These are phyloP conservation scores for Candida easanensis DNA, from an alignment of 805 yeast species.

Conservation along the genomic window DNA sequence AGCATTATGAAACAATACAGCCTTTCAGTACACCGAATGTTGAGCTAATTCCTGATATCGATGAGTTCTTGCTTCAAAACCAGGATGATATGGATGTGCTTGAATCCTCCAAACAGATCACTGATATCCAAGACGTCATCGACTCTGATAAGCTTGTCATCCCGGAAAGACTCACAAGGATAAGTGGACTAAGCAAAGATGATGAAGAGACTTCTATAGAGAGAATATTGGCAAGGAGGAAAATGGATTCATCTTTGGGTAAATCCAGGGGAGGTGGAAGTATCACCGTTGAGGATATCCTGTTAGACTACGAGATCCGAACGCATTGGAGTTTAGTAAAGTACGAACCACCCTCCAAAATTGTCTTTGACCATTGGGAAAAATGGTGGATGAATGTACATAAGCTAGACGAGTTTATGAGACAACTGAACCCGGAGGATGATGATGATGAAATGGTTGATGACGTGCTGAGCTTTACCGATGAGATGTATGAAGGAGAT, in stretches of 20 bases:
- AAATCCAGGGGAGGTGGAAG: background rate
- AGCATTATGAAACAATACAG: slow-evolving; percentile 6
- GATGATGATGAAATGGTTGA: slow-evolving; percentile 1
- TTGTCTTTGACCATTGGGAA: slow-evolving; percentile 29
- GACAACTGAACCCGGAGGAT: slow-evolving; percentile 5
- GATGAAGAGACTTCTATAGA: slow-evolving; percentile 9
- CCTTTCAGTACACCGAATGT: slow-evolving; percentile 8
- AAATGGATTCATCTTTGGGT: background rate
- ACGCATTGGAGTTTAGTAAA: slow-evolving; percentile 27
- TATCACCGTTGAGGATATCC: slow-evolving; percentile 22
- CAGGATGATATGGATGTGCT: slow-evolving; percentile 24
- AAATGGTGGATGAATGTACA: slow-evolving; percentile 27
- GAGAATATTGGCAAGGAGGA: slow-evolving; percentile 7
- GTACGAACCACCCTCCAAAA: slow-evolving; percentile 25
- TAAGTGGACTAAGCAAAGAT: slow-evolving; percentile 1
- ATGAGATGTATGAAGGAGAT: background rate
- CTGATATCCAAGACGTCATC: background rate
- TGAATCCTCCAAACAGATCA: slow-evolving; percentile 15
- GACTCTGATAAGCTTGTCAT: slow-evolving; percentile 9
- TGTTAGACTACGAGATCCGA: slow-evolving; percentile 26
- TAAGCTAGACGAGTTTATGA: slow-evolving; percentile 11
- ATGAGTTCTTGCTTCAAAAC: slow-evolving; percentile 22
- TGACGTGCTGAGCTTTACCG: background rate
- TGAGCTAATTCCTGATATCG: slow-evolving; percentile 22
- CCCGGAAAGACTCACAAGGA: slow-evolving; percentile 11